Conservation (phyloP, 139 green algal genomes). For the Coelastrella sp. region DNA sequence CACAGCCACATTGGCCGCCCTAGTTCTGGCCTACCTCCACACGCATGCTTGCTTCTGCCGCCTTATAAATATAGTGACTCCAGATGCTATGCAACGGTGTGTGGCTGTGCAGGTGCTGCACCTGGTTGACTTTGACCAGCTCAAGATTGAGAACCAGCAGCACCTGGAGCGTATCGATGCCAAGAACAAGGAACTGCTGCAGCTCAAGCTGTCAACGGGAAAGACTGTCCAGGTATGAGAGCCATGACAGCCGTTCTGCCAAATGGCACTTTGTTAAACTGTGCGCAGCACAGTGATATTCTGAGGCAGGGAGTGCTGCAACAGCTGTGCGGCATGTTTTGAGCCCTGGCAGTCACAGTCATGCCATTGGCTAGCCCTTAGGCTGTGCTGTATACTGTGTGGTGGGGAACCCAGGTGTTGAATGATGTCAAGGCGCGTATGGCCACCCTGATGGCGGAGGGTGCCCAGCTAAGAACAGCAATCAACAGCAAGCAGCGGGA, state of each 20-base stretch:
- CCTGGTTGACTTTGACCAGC: conserved; percentile 92
- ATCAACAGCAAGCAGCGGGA: conserved; percentile 62
- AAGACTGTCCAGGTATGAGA: conserved; percentile 74
- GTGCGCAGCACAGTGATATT: too few species aligned
- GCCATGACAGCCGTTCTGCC: too few species aligned
- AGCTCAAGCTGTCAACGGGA: conserved; percentile 84
- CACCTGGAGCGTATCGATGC: conserved; percentile 88
- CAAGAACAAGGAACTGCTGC: conserved; percentile 87
- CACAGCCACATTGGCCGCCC: too few species aligned
- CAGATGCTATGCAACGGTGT: too few species aligned
- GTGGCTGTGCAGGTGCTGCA: conserved; percentile 66
- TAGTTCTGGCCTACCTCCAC: too few species aligned
- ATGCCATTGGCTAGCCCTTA: too few species aligned
- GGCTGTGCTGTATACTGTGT: too few species aligned
- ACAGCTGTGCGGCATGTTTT: neutral
- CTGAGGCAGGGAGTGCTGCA: neutral
- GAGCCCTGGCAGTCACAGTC: neutral
- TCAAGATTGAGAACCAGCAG: conserved; percentile 95
- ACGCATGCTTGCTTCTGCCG: too few species aligned
- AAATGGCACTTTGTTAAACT: too few species aligned
- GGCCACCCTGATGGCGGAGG: conserved; percentile 56
- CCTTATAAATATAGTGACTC: too few species aligned
- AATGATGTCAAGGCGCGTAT: conserved; percentile 81
- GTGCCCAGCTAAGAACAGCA: conserved; percentile 56
- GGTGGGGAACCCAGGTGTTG: conserved; percentile 66